phyloP scores from a whole-genome alignment of 2,329 filamentous ascomycete genomes.

The Cladosporium sp. region DNA sequence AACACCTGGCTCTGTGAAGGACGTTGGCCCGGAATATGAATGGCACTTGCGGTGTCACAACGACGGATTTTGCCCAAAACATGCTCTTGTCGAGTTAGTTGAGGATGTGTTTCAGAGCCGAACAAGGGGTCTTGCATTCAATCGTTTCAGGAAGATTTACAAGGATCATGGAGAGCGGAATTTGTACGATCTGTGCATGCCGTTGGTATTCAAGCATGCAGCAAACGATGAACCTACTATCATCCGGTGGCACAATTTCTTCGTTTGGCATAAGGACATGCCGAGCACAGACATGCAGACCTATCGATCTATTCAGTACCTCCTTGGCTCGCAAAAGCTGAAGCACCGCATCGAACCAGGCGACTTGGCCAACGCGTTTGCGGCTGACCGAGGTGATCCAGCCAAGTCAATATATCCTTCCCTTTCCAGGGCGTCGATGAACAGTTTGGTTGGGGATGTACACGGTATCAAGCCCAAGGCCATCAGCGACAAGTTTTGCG shows the following conservation, averaged over 20 bases:
- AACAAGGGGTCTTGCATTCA: constrained; percentile 11
- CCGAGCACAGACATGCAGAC: constrained; percentile 26
- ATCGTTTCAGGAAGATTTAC: constrained; percentile 33
- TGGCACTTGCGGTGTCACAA: constrained; percentile 32
- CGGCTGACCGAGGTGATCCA: background rate
- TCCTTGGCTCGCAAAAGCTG: background rate
- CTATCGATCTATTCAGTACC: background rate
- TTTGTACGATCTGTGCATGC: constrained; percentile 39
- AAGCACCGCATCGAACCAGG: background rate
- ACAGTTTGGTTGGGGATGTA: constrained; percentile 31
- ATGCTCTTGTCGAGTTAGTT: constrained; percentile 18
- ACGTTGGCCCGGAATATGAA: constrained; percentile 18
- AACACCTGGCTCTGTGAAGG: constrained; percentile 13
- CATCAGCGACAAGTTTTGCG: constrained; percentile 62
- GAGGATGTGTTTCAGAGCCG: constrained; percentile 16
- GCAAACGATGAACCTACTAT: constrained; percentile 21
- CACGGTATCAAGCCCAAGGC: constrained; percentile 40
- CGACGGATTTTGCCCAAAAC: constrained; percentile 28
- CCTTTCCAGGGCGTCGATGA: constrained; percentile 27
- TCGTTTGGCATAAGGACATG: constrained; percentile 30
- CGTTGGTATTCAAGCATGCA: constrained; percentile 25
- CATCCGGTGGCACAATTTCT: constrained; percentile 36
- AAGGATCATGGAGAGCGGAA: constrained; percentile 29
- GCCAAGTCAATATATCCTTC: background rate
- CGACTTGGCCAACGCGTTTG: background rate